Evolutionary conservation across 2,329 filamentous ascomycete species (phyloP), one percentile per base, ranked within the genome.

Genomic region (Aureobasidium sp.): DNA sequence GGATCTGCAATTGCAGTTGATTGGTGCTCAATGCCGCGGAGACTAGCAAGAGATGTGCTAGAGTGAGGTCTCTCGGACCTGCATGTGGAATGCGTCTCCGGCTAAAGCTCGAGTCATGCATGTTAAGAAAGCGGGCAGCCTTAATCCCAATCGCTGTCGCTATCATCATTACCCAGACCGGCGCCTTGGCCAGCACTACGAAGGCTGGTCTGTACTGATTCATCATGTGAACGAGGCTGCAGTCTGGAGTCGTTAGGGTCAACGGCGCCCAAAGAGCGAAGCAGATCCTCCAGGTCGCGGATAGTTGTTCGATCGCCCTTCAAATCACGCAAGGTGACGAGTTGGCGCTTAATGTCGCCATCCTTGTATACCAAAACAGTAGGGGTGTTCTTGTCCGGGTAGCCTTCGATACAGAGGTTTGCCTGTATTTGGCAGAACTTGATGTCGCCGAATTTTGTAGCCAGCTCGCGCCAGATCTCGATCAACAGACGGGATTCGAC

Each of bases 341-440:
- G 76, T 75, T 99, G 94, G 76, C 85, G 90, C 71, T 86, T 85
- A 65, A 99, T 96, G 71, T 99, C 90, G 19, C 90, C 91, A 68
- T 96, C 90, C 71, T 87, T 88, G 75, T 99, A 99, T 0, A 96
- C 83, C 64, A 99, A 71, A 37, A 99, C 90, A 0, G 94, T 99
- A 1, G 94, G 94, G 61, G 91, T 96, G 73, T 99, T 99, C 61
- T 83, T 82, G 69, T 97, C 94, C 1, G 94, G 94, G 73, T 99
- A 99, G 42, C 90, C 90, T 73, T 97, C 94, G 67, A 99, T 96
- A 61, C 94, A 96, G 76, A 96, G 84, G 70, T 90, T 86, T 7
- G 87, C 94, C 67, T 87, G 84, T 67, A 99, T 97, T 76, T 97
- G 90, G 73, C 93, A 97, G 75, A 99, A 99, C 76, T 99, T 99